phyloP scores from a whole-genome alignment of 768 basidiomycete genomes.

The Clitopilus hobsonii region DNA sequence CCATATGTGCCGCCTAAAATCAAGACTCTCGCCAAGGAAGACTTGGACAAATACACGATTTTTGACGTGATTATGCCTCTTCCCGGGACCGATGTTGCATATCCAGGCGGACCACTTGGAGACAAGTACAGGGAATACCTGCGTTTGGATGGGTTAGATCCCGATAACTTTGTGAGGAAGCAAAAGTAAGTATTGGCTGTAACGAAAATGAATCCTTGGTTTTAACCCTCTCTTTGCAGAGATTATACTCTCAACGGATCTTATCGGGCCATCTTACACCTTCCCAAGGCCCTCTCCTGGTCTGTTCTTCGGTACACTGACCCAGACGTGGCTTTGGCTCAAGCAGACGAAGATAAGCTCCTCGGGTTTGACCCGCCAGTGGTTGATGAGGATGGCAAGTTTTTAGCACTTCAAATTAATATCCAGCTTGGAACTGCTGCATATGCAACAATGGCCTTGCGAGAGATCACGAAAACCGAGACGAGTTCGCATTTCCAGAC shows the following conservation, averaged over 20 bases:
- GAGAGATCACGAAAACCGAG: constrained; percentile 93
- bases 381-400: constrained; percentile 67
- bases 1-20: constrained; percentile 69
- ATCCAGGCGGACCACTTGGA: constrained; percentile 85
- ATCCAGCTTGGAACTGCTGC: constrained; percentile 86
- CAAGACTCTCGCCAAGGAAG: constrained; percentile 72
- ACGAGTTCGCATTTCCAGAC: constrained; percentile 91
- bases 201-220: background rate
- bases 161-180: constrained; percentile 82
- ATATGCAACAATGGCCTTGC: constrained; percentile 97
- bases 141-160: constrained; percentile 82
- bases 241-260: constrained; percentile 92
- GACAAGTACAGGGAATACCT: constrained; percentile 83
- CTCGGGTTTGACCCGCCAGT: constrained; percentile 75
- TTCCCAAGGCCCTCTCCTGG: constrained; percentile 82
- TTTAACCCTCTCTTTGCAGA: constrained; percentile 34
- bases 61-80: constrained; percentile 98
- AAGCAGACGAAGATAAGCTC: constrained; percentile 92
- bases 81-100: constrained; percentile 91
- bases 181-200: constrained; percentile 60
- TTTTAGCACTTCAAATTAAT: constrained; percentile 82
- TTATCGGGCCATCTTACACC: constrained; percentile 87
- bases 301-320: constrained; percentile 83
- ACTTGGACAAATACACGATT: constrained; percentile 78
- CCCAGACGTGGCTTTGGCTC: constrained; percentile 86